phyloP scores from a whole-genome alignment of 192 early-diverging fungal genomes.

The Rhizoclosmatium globosum region DNA sequence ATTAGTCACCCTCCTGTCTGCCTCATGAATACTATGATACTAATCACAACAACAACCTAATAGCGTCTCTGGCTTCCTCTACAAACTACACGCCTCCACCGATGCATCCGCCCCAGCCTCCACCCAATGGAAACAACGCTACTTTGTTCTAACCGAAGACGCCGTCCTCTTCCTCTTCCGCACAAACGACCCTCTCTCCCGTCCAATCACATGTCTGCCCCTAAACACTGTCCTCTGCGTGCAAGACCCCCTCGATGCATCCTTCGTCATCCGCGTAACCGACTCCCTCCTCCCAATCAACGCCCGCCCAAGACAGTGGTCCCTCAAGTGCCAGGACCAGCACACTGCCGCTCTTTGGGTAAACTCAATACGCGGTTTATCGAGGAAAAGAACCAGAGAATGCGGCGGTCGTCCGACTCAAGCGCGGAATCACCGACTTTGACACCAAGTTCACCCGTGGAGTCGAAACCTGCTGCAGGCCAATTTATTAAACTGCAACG shows the following conservation, averaged over 20 bases:
- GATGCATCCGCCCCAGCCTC: not conserved
- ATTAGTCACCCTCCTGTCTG: too few species aligned
- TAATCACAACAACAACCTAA: not conserved
- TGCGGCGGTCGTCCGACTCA: not conserved
- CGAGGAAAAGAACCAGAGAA: not conserved
- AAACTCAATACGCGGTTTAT: not conserved
- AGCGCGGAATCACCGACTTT: not conserved
- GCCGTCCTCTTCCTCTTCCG: constrained; percentile 21
- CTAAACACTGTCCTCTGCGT: not conserved
- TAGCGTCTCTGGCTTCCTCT: constrained; percentile 6
- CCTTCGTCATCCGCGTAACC: not conserved
- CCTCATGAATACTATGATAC: too few species aligned
- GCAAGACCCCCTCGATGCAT: not conserved
- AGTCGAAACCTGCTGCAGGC: not conserved
- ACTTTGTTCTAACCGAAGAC: constrained; percentile 8
- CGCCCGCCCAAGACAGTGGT: not conserved
- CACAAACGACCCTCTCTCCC: not conserved
- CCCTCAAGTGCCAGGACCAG: not conserved
- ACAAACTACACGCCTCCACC: constrained; percentile 5
- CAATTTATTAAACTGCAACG: not conserved
- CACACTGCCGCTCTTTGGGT: not conserved
- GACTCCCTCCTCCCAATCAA: not conserved
- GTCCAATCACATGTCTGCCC: constrained; percentile 24
- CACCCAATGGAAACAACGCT: constrained; percentile 11
- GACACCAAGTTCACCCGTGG: not conserved